Conservation (phyloP, 108 stramenopile species). For the Discostella pseudostelligera region DNA sequence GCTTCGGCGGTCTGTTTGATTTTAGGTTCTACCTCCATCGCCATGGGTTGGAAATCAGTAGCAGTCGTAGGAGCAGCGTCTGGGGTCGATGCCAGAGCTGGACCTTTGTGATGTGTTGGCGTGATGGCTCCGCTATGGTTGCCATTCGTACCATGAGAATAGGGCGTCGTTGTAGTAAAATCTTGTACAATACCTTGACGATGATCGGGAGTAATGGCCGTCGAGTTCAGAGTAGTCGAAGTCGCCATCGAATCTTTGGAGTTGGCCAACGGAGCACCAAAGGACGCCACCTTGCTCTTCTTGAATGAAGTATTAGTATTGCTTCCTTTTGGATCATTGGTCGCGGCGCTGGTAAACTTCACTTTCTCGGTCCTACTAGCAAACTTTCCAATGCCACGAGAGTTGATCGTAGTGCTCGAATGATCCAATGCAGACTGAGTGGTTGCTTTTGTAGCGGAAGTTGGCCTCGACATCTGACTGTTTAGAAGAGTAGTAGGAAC, state of each 20-base stretch:
- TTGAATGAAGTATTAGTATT: neutral
- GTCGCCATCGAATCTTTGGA: conserved; percentile 2
- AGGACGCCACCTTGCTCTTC: neutral
- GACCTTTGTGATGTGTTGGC: neutral
- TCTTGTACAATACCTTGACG: conserved; percentile 9
- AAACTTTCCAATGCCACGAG: conserved; percentile 20
- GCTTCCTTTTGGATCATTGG: neutral
- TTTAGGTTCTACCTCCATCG: neutral
- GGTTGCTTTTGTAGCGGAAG: neutral
- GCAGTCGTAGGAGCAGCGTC: conserved; percentile 1
- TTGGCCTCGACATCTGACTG: conserved; percentile 5
- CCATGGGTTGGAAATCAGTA: neutral
- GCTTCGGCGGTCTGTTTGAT: neutral
- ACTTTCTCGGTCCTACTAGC: conserved; percentile 14
- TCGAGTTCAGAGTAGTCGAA: neutral
- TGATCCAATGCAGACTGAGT: neutral
- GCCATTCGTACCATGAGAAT: neutral
- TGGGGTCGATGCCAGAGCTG: neutral
- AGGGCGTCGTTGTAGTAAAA: neutral
- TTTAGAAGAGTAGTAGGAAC: conserved; percentile 1
- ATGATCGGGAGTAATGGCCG: conserved; percentile 30
- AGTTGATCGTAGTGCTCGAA: no score
- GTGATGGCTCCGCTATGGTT: conserved; percentile 2
- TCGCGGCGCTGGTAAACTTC: conserved; percentile 1
- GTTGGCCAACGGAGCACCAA: conserved; percentile 3